A percentile compares a stretch with the other conserved stretches of the same genome.
phyloP scores from a whole-genome alignment of 202 grass and related monocot species.

The Panicum virgatum region DNA sequence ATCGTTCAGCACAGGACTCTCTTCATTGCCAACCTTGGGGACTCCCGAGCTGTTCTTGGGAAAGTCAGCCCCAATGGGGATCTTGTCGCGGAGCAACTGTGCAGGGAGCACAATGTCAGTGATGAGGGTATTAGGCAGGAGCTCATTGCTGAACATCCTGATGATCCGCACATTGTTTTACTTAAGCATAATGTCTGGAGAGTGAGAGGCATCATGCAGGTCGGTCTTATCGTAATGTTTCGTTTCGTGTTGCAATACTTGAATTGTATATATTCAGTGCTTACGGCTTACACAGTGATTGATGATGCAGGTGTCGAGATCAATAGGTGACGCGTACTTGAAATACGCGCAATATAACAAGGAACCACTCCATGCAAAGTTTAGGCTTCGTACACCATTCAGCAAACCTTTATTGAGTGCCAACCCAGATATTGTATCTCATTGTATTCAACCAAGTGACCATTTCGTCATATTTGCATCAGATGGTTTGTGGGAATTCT shows the following conservation, averaged over 20 bases:
- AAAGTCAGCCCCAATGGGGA: not conserved
- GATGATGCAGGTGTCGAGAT: not conserved
- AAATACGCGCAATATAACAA: not conserved
- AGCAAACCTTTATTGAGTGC: not conserved
- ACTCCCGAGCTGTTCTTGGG: not conserved
- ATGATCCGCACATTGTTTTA: not conserved
- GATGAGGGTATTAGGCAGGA: not conserved
- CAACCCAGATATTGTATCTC: not conserved
- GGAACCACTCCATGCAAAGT: not conserved
- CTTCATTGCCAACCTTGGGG: not conserved
- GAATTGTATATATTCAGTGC: not conserved
- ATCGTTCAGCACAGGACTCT: not conserved
- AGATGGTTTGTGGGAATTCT: conserved; percentile 81
- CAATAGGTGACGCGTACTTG: not conserved
- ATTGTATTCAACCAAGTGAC: conserved; percentile 55
- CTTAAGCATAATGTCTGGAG: not conserved
- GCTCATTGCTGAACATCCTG: not conserved
- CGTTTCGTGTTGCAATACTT: not conserved
- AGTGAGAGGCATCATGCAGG: not conserved
- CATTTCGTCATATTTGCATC: conserved; percentile 80
- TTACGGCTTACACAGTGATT: not conserved
- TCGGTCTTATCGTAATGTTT: not conserved
- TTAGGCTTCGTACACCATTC: not conserved
- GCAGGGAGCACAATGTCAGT: not conserved
- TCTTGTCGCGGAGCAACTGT: not conserved